Conservation (phyloP, 169 alveolate genomes). For the Perkinsus marinus region DNA sequence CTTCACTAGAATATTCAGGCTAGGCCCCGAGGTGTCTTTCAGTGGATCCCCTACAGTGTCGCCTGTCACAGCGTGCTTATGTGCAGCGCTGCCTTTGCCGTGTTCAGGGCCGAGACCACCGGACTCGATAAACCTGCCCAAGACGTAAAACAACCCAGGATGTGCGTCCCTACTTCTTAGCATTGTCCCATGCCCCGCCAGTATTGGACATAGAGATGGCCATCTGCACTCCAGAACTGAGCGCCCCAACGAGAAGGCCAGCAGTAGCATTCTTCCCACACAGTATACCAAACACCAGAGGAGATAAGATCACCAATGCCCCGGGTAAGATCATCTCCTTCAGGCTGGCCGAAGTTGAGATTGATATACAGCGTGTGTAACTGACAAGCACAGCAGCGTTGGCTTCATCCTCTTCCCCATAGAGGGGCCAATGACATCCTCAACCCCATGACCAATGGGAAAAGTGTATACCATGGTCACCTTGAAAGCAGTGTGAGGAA, state of each 20-base stretch:
- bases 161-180: conserved; percentile 59
- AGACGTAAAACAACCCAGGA: too few species aligned
- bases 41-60: conserved; percentile 77
- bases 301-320: conserved; percentile 34
- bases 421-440: too few species aligned
- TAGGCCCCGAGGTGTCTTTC: conserved; percentile 73
- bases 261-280: conserved; percentile 59
- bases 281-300: conserved; percentile 38
- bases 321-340: conserved; percentile 59
- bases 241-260: conserved; percentile 64
- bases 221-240: conserved; percentile 52
- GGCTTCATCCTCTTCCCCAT: too few species aligned
- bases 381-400: conserved; percentile 55
- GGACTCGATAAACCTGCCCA: conserved; percentile 53
- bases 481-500: too few species aligned
- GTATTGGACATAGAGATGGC: conserved; percentile 53
- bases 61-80: conserved; percentile 53
- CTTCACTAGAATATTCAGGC: conserved; percentile 44
- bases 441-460: too few species aligned
- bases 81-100: conserved; percentile 31
- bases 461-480: too few species aligned
- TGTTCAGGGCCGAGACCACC: conserved; percentile 39
- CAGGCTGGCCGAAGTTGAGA: conserved; percentile 48
- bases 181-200: conserved; percentile 67
- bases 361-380: conserved; percentile 44